A percentile compares a stretch with the other conserved stretches of the same genome.
These are phyloP conservation scores for Phytophthora pluvialis DNA, from an alignment of 352 stramenopile species.

Conservation along the genomic window DNA sequence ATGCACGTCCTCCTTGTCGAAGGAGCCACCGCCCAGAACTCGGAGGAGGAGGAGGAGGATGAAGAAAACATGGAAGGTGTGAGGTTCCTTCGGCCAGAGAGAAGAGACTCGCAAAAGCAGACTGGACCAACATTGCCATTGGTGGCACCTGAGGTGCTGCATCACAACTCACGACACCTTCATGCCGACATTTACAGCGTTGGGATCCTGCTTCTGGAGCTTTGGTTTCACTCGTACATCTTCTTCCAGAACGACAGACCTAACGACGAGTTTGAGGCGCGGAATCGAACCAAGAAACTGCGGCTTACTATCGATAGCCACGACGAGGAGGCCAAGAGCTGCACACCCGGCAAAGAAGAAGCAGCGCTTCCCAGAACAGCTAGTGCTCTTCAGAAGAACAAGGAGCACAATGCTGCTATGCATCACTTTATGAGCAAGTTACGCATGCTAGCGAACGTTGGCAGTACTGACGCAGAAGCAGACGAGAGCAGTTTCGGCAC, in stretches of 20 bases:
- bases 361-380: slow-evolving; percentile 29
- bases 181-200: slow-evolving; percentile 65
- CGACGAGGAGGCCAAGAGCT: slow-evolving; percentile 15
- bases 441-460: slow-evolving; percentile 43
- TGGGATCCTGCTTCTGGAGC: slow-evolving; percentile 60
- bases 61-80: slow-evolving; percentile 40
- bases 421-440: slow-evolving; percentile 62
- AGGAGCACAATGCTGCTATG: slow-evolving; percentile 46
- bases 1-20: slow-evolving; percentile 33
- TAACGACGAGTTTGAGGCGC: slow-evolving; percentile 22
- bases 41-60: slow-evolving; percentile 38
- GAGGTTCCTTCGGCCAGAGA: slow-evolving; percentile 41
- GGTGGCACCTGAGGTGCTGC: slow-evolving; percentile 53
- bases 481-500: slow-evolving; percentile 56
- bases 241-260: slow-evolving; percentile 38
- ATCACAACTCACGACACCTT: slow-evolving; percentile 41
- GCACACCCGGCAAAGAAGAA: slow-evolving; percentile 11
- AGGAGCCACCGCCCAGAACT: slow-evolving; percentile 5
- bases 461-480: slow-evolving; percentile 30
- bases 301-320: slow-evolving; percentile 25
- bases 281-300: slow-evolving; percentile 24
- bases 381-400: slow-evolving; percentile 30
- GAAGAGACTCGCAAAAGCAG: slow-evolving; percentile 9
- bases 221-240: slow-evolving; percentile 63
- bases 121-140: slow-evolving; percentile 45